These are phyloP conservation scores for Zarea fungicola DNA, from an alignment of 2,329 filamentous ascomycete species.

Conservation along the genomic window DNA sequence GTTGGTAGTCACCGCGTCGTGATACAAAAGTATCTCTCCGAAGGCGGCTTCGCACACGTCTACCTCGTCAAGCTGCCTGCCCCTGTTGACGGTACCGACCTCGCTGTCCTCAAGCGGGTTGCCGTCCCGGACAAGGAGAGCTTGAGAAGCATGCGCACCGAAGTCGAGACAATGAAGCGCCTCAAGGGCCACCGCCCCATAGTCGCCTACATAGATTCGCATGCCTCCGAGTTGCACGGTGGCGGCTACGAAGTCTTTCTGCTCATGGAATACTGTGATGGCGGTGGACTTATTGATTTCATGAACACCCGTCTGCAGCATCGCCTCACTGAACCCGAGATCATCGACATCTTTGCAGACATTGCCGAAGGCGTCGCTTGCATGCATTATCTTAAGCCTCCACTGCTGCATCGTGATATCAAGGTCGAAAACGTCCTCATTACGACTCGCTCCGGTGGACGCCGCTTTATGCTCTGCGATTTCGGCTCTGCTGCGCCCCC, in stretches of 20 bases:
- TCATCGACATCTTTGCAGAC: slow-evolving; percentile 93
- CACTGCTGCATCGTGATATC: slow-evolving; percentile 85
- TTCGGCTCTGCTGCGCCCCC: slow-evolving; percentile 90
- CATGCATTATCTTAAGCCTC: slow-evolving; percentile 97
- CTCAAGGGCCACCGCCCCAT: slow-evolving; percentile 94
- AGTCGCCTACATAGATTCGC: slow-evolving; percentile 97
- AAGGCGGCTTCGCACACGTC: slow-evolving; percentile 96
- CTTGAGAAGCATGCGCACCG: slow-evolving; percentile 90
- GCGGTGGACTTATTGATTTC: slow-evolving; percentile 95
- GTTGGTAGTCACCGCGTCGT: slow-evolving; percentile 88
- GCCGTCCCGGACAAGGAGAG: slow-evolving; percentile 95
- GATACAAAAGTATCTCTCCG: slow-evolving; percentile 95
- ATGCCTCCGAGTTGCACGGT: slow-evolving; percentile 87
- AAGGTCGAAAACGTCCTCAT: slow-evolving; percentile 99
- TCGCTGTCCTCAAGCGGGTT: slow-evolving; percentile 87
- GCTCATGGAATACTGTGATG: slow-evolving; percentile 95
- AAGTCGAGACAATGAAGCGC: slow-evolving; percentile 99
- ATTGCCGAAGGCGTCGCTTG: slow-evolving; percentile 94
- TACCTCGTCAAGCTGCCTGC: slow-evolving; percentile 87
- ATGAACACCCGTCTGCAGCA: slow-evolving; percentile 99
- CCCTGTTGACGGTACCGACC: slow-evolving; percentile 70
- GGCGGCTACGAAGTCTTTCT: slow-evolving; percentile 97
- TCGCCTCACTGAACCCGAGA: slow-evolving; percentile 93
- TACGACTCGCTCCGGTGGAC: slow-evolving; percentile 57
- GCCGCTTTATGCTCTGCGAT: slow-evolving; percentile 92